Evolutionary conservation across 2,329 filamentous ascomycete species (phyloP).

Genomic region (Verticillium tricorpus): DNA sequence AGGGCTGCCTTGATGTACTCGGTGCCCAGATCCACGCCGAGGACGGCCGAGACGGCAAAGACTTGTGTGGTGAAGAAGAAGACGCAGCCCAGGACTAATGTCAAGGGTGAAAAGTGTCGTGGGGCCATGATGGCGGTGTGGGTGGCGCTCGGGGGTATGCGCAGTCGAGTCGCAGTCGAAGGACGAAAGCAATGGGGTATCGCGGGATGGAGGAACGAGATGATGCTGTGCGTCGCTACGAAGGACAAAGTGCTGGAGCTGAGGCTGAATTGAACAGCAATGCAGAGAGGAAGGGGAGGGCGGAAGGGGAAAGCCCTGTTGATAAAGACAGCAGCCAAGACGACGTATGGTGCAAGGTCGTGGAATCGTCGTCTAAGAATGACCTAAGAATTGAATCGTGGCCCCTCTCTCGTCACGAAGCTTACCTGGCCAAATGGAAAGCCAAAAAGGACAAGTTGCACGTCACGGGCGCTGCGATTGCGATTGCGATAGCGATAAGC

Average conservation of each 20-base stretch:
- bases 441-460: not conserved
- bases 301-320: not conserved
- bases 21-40: slow-evolving; percentile 91
- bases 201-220: not conserved
- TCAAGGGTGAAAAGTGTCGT: slow-evolving; percentile 26
- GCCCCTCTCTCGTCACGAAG: not conserved
- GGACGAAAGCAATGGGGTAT: not conserved
- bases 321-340: not conserved
- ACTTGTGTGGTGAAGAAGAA: slow-evolving; percentile 43
- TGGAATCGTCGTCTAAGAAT: not conserved
- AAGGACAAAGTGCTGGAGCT: not conserved
- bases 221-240: not conserved
- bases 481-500: not conserved
- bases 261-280: not conserved
- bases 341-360: not conserved
- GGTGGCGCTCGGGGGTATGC: not conserved
- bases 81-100: slow-evolving; percentile 32
- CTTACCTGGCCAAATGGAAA: not conserved
- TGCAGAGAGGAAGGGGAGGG: not conserved
- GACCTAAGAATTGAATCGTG: not conserved
- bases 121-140: not conserved
- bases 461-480: not conserved
- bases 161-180: not conserved
- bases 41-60: slow-evolving; percentile 63
- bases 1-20: slow-evolving; percentile 95